phyloP scores from a whole-genome alignment of 495 filamentous ascomycete genomes.

The Halenospora varia region DNA sequence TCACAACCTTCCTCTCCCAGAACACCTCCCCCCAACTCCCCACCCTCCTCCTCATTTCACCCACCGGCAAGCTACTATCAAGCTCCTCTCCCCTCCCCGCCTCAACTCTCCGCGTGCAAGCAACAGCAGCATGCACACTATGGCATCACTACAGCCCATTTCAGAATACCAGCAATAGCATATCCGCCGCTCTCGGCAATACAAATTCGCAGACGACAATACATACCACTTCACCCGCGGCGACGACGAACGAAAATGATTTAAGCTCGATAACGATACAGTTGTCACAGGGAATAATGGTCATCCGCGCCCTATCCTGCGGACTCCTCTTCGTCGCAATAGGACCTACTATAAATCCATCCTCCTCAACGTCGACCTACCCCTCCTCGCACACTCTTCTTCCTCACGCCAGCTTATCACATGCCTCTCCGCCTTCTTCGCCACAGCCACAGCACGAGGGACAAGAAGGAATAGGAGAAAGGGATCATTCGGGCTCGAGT shows the following conservation, averaged over 20 bases:
- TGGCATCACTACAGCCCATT: slow-evolving; percentile 25
- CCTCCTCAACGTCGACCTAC: neutral
- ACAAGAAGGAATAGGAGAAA: neutral
- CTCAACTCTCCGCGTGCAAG: slow-evolving; percentile 26
- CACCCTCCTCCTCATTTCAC: slow-evolving; percentile 25
- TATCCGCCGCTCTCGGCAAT: neutral
- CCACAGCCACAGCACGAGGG: slow-evolving; percentile 3
- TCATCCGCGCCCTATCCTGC: slow-evolving; percentile 42
- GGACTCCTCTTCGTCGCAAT: slow-evolving; percentile 50
- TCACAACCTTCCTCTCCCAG: slow-evolving; percentile 24
- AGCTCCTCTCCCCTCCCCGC: slow-evolving; percentile 22
- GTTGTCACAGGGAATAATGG: slow-evolving; percentile 39
- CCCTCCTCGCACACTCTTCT: neutral
- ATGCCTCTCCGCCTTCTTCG: slow-evolving; percentile 15
- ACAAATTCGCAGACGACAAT: no score
- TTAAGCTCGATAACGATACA: slow-evolving; percentile 41
- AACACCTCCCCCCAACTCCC: slow-evolving; percentile 20
- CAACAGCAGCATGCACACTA: slow-evolving; percentile 26
- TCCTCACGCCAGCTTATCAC: neutral
- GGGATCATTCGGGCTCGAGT: neutral
- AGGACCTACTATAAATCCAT: no score
- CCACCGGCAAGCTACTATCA: slow-evolving; percentile 26
- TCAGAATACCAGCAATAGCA: neutral
- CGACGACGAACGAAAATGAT: slow-evolving; percentile 9
- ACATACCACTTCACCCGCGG: neutral